A percentile compares a stretch with the other conserved stretches of the same genome.
Conservation (phyloP, 2,329 filamentous ascomycete genomes). For the Colletotrichum siamense region DNA sequence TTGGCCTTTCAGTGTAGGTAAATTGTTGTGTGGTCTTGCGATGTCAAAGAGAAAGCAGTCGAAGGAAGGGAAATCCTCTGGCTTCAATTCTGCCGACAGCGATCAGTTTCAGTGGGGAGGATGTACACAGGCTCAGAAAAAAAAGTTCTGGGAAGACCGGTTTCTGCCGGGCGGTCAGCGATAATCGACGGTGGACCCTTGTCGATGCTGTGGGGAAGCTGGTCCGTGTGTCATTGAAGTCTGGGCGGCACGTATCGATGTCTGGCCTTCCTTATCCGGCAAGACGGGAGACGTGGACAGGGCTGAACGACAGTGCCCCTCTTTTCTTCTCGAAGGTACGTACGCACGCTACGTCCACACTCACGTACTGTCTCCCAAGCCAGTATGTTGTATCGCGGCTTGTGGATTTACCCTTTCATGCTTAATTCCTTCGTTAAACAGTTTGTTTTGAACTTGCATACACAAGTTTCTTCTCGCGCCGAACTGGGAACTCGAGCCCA, state of each 20-base stretch:
- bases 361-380: background rate
- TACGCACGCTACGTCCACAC: too few relatives aligned
- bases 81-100: background rate
- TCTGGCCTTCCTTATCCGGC: slow-evolving; percentile 9
- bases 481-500: background rate
- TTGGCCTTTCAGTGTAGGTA: background rate
- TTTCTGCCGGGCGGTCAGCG: slow-evolving; percentile 37
- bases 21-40: background rate
- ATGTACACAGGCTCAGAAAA: background rate
- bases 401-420: background rate
- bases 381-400: background rate
- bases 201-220: background rate
- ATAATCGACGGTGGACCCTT: background rate
- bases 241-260: background rate
- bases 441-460: background rate
- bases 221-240: background rate
- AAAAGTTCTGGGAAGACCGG: slow-evolving; percentile 1
- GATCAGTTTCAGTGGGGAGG: slow-evolving; percentile 4
- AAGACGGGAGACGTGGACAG: background rate
- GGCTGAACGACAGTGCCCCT: slow-evolving; percentile 1
- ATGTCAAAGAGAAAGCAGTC: background rate
- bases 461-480: background rate
- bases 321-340: background rate
- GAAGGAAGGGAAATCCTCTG: background rate
- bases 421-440: background rate